Conservation (phyloP, 257 asterid genomes). For the Lycium barbarum region DNA sequence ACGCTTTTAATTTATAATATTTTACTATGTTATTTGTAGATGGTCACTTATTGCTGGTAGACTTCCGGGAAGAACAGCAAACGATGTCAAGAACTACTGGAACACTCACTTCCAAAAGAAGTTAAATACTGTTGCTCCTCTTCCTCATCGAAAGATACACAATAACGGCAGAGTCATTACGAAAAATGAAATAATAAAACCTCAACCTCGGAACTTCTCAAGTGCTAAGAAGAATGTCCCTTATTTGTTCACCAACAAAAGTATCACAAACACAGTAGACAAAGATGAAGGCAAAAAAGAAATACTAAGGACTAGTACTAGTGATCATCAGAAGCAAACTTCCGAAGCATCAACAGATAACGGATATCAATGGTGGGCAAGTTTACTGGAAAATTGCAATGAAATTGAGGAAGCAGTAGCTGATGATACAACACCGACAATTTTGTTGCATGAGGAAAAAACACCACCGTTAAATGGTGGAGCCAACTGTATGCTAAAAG, state of each 20-base stretch:
- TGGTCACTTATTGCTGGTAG: constrained; percentile 48
- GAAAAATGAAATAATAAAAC: constrained; percentile 10
- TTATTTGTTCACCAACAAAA: neutral
- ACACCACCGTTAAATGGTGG: neutral
- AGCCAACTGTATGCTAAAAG: neutral
- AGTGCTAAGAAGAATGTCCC: neutral
- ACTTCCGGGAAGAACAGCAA: constrained; percentile 42
- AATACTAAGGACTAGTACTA: neutral
- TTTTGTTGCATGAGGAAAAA: neutral
- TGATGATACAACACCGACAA: neutral
- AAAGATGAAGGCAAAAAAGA: neutral
- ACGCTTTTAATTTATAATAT: too few relatives aligned
- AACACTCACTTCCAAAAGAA: constrained; percentile 34
- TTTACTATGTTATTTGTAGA: constrained; percentile 18
- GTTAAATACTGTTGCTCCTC: neutral
- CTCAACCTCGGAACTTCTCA: constrained; percentile 17
- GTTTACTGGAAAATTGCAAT: neutral
- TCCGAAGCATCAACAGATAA: neutral
- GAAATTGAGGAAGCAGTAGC: neutral
- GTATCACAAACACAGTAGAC: neutral
- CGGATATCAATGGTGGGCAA: constrained; percentile 14
- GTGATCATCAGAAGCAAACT: neutral
- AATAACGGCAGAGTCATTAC: neutral
- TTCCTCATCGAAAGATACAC: neutral
- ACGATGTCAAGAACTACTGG: constrained; percentile 51